phyloP scores from a whole-genome alignment of 352 stramenopile species.

The Phytopythium chamaehyphon region DNA sequence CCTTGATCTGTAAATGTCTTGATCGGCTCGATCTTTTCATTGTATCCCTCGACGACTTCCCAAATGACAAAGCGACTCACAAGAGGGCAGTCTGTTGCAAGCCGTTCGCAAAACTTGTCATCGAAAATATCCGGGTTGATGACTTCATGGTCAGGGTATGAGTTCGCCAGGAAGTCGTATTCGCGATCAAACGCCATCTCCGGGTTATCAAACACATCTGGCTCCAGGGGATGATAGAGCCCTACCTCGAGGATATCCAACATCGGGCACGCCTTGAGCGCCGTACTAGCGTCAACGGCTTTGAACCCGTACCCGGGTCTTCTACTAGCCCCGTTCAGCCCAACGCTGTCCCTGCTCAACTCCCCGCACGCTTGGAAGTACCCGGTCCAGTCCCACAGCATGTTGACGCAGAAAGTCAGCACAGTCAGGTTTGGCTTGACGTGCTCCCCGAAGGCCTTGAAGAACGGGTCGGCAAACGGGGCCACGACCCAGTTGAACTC shows the following conservation, averaged over 20 bases:
- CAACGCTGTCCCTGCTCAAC: not conserved
- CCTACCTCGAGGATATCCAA: constrained; percentile 30
- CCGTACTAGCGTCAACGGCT: constrained; percentile 20
- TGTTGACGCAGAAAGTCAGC: constrained; percentile 28
- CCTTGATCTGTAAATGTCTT: constrained; percentile 27
- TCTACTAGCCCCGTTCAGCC: not conserved
- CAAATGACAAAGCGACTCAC: constrained; percentile 24
- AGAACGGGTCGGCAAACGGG: constrained; percentile 37
- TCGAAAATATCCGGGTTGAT: constrained; percentile 31
- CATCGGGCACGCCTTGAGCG: constrained; percentile 29
- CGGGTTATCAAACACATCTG: constrained; percentile 15
- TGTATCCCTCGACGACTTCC: constrained; percentile 21
- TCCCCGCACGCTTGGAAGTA: constrained; percentile 22
- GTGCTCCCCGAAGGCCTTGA: constrained; percentile 32
- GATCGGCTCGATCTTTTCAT: constrained; percentile 18
- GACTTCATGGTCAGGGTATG: constrained; percentile 22
- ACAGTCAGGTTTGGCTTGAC: constrained; percentile 30
- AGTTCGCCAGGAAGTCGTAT: constrained; percentile 13
- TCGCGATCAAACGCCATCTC: constrained; percentile 20
- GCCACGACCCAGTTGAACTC: constrained; percentile 37
- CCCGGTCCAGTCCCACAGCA: constrained; percentile 30
- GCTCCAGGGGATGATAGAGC: constrained; percentile 31
- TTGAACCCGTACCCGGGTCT: constrained; percentile 16
- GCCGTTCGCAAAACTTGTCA: constrained; percentile 29
- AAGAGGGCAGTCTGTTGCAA: constrained; percentile 18